Evolutionary conservation across 768 basidiomycete genomes (phyloP), one percentile per base, ranked within the genome.

Genomic region (Macrocybe gigantea): DNA sequence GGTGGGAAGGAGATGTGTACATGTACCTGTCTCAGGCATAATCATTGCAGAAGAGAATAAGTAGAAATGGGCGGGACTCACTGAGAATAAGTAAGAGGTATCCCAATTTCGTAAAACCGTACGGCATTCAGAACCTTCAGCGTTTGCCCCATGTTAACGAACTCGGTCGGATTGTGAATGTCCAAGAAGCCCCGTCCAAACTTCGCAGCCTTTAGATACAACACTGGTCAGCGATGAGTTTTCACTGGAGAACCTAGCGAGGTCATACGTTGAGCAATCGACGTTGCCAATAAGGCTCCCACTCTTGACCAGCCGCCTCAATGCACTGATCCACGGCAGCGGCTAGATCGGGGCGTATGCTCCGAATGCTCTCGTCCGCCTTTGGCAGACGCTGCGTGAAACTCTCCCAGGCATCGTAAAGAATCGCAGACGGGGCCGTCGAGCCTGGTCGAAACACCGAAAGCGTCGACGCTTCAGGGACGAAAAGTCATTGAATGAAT

Each of bases 151-250:
- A 96, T 93, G 41, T 82, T 77, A 32, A 98, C 82, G 56, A 96
- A 94, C 58, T 96, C 93, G 0, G 81, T 83, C 4, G 95, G 89
- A 61, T 97, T 89, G 60, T 93, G 88, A 29, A 93, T 74, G 60
- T 98, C 96, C 53, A 99, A 66, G 61, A 93, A 99, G 0, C 91
- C 87, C 51, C 93, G 80, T 1, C 95, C 96, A 59, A 95, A 97
- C 61, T 93, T 93, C 6, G 95, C 95, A n/a, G 94, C 93, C 90
- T 95, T 54, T 44, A 22, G 22, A 0, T 31, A 38, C 8, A 33
- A 22, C 22, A 22, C 22, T 22, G 22, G n/a, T 33, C 32, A 33
- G 36, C 14, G 36, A 38, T 38, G 13, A 15, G 31, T 8, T 1
- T 32, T 8, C 8, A 10, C 14, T 13, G 41, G 36, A 42, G 45